These are phyloP conservation scores for Apophysomyces variabilis DNA, from an alignment of 371 early-diverging fungal species.

Conservation along the genomic window DNA sequence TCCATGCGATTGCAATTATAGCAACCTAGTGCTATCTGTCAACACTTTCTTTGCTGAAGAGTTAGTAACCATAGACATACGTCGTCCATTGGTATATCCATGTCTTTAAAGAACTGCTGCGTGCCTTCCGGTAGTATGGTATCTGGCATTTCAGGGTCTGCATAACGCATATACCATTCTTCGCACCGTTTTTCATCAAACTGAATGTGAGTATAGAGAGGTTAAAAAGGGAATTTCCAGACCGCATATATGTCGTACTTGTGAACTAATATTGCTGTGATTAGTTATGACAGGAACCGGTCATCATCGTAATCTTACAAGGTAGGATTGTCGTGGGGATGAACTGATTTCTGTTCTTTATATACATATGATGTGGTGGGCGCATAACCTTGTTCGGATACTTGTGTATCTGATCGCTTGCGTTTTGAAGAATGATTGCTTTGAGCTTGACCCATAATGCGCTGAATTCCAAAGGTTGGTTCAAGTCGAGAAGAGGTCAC, in stretches of 20 bases:
- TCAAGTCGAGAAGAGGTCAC: neutral
- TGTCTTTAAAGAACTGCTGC: constrained; percentile 46
- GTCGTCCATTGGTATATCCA: constrained; percentile 47
- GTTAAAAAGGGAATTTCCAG: neutral
- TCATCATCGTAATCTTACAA: neutral
- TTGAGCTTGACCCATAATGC: constrained; percentile 13
- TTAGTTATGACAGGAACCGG: neutral
- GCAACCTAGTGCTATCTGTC: constrained; percentile 40
- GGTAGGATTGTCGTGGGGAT: neutral
- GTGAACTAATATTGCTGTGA: neutral
- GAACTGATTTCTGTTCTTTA: neutral
- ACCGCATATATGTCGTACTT: neutral
- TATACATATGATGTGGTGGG: neutral
- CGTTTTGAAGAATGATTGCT: constrained; percentile 9
- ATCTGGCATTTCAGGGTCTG: constrained; percentile 43
- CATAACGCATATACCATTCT: constrained; percentile 40
- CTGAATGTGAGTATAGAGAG: constrained; percentile 19
- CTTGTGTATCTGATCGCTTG: constrained; percentile 4
- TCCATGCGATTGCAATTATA: constrained; percentile 67
- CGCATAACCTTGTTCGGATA: neutral
- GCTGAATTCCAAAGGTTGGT: neutral
- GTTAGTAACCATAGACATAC: constrained; percentile 20
- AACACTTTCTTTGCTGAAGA: neutral
- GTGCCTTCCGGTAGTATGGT: constrained; percentile 49
- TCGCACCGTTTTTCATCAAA: constrained; percentile 41